These are phyloP conservation scores for Ophiostoma quercus DNA, from an alignment of 2,329 filamentous ascomycete genomes.

Conservation along the genomic window DNA sequence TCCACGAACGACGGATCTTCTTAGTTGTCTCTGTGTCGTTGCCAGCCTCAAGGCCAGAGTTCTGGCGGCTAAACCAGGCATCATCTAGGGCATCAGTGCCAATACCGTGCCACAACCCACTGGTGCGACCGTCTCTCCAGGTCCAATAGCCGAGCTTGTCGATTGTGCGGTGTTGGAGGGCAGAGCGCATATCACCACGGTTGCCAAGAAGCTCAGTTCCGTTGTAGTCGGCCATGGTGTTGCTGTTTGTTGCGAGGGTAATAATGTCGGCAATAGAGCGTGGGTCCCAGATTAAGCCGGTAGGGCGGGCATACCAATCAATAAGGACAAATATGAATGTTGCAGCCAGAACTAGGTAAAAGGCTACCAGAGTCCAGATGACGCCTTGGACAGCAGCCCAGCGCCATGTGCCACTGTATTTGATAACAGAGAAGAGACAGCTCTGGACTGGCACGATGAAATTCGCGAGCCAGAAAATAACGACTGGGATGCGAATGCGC, in stretches of 20 bases:
- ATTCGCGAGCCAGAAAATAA: slow-evolving; percentile 70
- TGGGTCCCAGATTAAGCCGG: slow-evolving; percentile 80
- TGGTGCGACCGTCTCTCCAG: slow-evolving; percentile 55
- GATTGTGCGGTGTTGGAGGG: slow-evolving; percentile 51
- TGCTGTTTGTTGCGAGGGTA: slow-evolving; percentile 72
- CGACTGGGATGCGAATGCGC: slow-evolving; percentile 59
- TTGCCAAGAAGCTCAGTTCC: slow-evolving; percentile 58
- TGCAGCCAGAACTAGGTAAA: slow-evolving; percentile 64
- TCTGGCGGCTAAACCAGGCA: slow-evolving; percentile 20
- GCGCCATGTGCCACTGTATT: slow-evolving; percentile 55
- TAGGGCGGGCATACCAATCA: slow-evolving; percentile 61
- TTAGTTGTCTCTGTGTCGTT: neutral
- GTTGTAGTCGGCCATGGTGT: slow-evolving; percentile 67
- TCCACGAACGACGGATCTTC: neutral
- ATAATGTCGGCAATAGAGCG: slow-evolving; percentile 76
- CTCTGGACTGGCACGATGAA: slow-evolving; percentile 79
- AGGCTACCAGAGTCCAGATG: slow-evolving; percentile 68
- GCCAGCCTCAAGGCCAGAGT: slow-evolving; percentile 17
- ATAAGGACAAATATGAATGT: slow-evolving; percentile 54
- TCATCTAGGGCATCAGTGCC: slow-evolving; percentile 40
- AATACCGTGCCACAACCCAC: slow-evolving; percentile 71
- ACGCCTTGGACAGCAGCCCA: slow-evolving; percentile 77
- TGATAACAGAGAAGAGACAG: slow-evolving; percentile 63
- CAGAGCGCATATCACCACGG: slow-evolving; percentile 48
- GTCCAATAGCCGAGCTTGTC: slow-evolving; percentile 86